Evolutionary conservation across 2,329 filamentous ascomycete species (phyloP).

Genomic region (Ophiostoma sp.): DNA sequence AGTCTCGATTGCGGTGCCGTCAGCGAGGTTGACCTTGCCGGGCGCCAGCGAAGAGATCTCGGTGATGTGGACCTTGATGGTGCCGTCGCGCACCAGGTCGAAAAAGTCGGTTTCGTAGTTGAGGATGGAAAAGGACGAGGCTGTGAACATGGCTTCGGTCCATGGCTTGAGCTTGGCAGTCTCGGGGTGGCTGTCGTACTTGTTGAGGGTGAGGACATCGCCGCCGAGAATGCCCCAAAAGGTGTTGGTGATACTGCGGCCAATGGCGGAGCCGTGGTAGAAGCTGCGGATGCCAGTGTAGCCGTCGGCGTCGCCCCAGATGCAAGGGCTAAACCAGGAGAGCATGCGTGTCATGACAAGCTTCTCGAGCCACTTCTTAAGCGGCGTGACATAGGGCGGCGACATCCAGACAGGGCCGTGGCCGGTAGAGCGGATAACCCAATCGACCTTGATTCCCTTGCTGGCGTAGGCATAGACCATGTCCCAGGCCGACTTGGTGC

Average conservation of each 20-base stretch:
- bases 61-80: constrained; percentile 48
- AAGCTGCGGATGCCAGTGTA: constrained; percentile 50
- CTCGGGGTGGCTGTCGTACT: constrained; percentile 50
- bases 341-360: constrained; percentile 61
- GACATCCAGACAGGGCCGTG: constrained; percentile 57
- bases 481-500: constrained; percentile 61
- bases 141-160: constrained; percentile 48
- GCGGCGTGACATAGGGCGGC: constrained; percentile 57
- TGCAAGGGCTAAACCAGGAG: constrained; percentile 69
- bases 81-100: constrained; percentile 49
- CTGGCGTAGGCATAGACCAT: constrained; percentile 57
- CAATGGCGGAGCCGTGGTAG: constrained; percentile 53
- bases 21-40: constrained; percentile 46
- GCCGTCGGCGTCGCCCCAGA: constrained; percentile 62
- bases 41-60: constrained; percentile 46
- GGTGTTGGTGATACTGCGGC: constrained; percentile 48
- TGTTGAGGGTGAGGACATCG: constrained; percentile 51
- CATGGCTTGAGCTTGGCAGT: constrained; percentile 51
- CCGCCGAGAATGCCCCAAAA: constrained; percentile 55
- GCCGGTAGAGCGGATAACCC: constrained; percentile 54
- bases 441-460: constrained; percentile 51
- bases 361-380: constrained; percentile 64
- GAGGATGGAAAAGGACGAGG: constrained; percentile 52
- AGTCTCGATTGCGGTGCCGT: constrained; percentile 42
- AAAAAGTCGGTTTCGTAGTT: constrained; percentile 57